Percentiles rank a stretch among this genome's conserved stretches.
phyloP scores from a whole-genome alignment of 176 grass and related monocot genomes.

The Chloris gayana region DNA sequence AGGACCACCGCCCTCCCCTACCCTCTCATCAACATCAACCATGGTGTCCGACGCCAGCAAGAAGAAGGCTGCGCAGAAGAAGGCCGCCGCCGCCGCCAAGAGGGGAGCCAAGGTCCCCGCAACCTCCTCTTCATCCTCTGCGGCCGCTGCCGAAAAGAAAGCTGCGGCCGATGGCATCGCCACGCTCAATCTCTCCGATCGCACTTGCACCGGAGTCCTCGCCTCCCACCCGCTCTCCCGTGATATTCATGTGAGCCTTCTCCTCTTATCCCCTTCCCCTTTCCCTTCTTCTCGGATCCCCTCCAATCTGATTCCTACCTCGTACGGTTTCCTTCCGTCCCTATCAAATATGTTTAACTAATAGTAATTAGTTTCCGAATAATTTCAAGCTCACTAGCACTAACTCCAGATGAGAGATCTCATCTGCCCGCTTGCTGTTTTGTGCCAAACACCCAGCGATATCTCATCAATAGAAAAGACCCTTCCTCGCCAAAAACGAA shows the following conservation, averaged over 20 bases:
- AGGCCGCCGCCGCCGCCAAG: conserved; percentile 87
- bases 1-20: no score
- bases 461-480: no score
- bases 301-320: neutral
- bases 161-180: conserved; percentile 46
- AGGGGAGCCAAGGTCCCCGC: conserved; percentile 69
- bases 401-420: no score
- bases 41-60: conserved; percentile 99
- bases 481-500: no score
- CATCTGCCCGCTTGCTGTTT: no score
- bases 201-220: conserved; percentile 91
- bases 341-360: neutral
- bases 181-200: conserved; percentile 68
- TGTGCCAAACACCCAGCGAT: no score
- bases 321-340: no score
- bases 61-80: conserved; percentile 97
- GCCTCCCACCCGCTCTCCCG: conserved; percentile 84
- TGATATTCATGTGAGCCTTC: conserved; percentile 73
- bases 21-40: neutral
- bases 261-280: neutral
- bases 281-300: neutral
- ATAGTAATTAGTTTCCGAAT: no score
- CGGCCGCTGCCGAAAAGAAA: conserved; percentile 50
- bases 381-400: no score
- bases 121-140: conserved; percentile 25